A percentile compares a stretch with the other conserved stretches of the same genome.
Evolutionary conservation across 768 basidiomycete species (phyloP).

Genomic region (Rhizopogon salebrosus): DNA sequence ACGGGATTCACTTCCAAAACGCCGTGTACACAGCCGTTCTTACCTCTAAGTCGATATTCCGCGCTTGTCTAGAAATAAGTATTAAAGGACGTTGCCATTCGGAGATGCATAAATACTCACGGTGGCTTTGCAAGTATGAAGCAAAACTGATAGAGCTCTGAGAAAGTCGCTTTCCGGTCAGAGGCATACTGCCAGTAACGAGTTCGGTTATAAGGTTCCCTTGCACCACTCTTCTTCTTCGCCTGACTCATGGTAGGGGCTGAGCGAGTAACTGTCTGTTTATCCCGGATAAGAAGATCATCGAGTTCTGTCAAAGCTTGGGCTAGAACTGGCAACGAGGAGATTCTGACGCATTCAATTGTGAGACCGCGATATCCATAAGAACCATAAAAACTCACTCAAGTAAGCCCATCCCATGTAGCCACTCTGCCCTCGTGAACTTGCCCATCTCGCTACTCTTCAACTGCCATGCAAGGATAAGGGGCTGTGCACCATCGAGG

Average conservation of each 20-base stretch:
- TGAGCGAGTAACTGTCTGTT: conserved; percentile 29
- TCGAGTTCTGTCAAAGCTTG: conserved; percentile 57
- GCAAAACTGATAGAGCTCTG: conserved; percentile 64
- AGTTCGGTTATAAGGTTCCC: conserved; percentile 51
- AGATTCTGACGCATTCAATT: conserved; percentile 28
- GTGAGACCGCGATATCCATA: background rate
- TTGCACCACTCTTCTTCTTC: conserved; percentile 26
- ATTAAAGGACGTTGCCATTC: background rate
- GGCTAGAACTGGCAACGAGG: conserved; percentile 44
- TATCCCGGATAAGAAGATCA: conserved; percentile 48
- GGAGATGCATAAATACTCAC: conserved; percentile 37
- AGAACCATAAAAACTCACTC: conserved; percentile 31
- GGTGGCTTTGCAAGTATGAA: conserved; percentile 67
- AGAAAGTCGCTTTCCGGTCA: conserved; percentile 49
- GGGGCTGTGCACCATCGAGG: conserved; percentile 66
- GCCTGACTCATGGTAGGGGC: conserved; percentile 17
- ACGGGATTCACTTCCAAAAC: background rate
- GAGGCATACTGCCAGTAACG: conserved; percentile 45
- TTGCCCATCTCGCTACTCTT: conserved; percentile 69
- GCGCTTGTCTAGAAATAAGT: conserved; percentile 44
- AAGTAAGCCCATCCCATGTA: conserved; percentile 42
- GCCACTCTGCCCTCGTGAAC: conserved; percentile 66
- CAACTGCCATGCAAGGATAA: conserved; percentile 75
- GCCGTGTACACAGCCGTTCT: conserved; percentile 8
- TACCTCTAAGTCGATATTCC: conserved; percentile 82